Conservation (phyloP, 1,284 basidiomycete genomes). For the Ustilago trichophora region DNA sequence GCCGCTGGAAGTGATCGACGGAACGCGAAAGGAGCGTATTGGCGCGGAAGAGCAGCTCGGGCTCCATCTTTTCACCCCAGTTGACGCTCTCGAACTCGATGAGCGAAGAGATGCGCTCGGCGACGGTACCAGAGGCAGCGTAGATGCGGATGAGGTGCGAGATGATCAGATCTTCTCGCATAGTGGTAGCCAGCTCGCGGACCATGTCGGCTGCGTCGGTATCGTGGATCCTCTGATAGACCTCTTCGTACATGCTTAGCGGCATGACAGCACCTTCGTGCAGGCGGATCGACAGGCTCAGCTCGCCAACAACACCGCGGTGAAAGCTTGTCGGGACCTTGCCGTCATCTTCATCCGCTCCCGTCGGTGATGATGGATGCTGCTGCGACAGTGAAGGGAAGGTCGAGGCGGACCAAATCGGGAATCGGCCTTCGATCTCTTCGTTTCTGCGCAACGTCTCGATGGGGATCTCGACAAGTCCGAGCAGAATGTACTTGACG, state of each 20-base stretch:
- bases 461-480: conserved; percentile 54
- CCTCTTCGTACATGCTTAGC: conserved; percentile 45
- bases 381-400: conserved; percentile 3
- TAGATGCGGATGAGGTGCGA: conserved; percentile 50
- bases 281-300: conserved; percentile 42
- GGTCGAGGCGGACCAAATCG: conserved; percentile 51
- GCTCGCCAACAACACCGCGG: conserved; percentile 53
- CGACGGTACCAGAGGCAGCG: conserved; percentile 52
- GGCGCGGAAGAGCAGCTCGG: conserved; percentile 57
- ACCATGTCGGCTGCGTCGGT: conserved; percentile 30
- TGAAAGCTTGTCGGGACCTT: conserved; percentile 25
- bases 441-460: conserved; percentile 58
- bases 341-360: conserved; percentile 18
- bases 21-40: conserved; percentile 57
- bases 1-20: conserved; percentile 54
- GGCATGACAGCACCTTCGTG: conserved; percentile 52
- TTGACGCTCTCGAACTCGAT: conserved; percentile 43
- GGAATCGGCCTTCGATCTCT: conserved; percentile 56
- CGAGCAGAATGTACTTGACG: conserved; percentile 46
- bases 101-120: conserved; percentile 40
- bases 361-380: background rate
- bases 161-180: conserved; percentile 51
- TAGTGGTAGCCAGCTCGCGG: conserved; percentile 29
- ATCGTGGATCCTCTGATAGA: conserved; percentile 36
- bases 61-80: conserved; percentile 44